phyloP scores from a whole-genome alignment of 495 filamentous ascomycete genomes.

The Cercophora sp. region DNA sequence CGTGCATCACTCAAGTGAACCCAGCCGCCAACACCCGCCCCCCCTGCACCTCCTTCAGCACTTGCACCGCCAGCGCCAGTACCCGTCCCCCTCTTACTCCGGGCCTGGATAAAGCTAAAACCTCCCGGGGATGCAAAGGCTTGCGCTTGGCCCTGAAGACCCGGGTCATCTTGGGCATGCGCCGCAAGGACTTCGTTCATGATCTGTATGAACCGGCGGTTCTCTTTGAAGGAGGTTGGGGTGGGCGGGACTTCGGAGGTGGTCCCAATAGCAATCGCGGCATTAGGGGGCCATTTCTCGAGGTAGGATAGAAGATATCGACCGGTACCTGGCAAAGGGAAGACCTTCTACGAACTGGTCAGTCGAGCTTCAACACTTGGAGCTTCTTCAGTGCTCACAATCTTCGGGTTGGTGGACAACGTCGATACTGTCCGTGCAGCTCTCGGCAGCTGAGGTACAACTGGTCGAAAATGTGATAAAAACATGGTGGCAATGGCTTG shows the following conservation, averaged over 20 bases:
- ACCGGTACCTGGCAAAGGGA: constrained; percentile 44
- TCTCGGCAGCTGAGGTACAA: constrained; percentile 2
- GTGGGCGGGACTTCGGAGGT: constrained; percentile 71
- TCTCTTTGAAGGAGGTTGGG: constrained; percentile 70
- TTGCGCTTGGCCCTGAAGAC: constrained; percentile 68
- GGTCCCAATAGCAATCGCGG: constrained; percentile 69
- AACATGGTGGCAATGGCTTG: constrained; percentile 18
- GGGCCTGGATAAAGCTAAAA: constrained; percentile 39
- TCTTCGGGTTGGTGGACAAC: constrained; percentile 39
- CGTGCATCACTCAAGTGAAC: constrained; percentile 82
- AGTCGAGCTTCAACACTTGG: no score
- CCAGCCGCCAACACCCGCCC: constrained; percentile 79
- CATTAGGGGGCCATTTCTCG: constrained; percentile 65
- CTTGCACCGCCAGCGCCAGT: constrained; percentile 71
- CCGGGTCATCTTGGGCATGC: constrained; percentile 68
- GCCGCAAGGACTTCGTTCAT: constrained; percentile 68
- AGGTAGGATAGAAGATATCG: constrained; percentile 68
- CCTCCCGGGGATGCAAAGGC: constrained; percentile 77
- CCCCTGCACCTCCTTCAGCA: constrained; percentile 76
- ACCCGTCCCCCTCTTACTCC: constrained; percentile 35
- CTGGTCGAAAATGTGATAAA: constrained; percentile 13
- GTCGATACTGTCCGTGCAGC: constrained; percentile 28
- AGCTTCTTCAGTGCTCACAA: constrained; percentile 48
- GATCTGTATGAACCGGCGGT: constrained; percentile 68
- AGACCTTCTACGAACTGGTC: constrained; percentile 79